A percentile compares a stretch with the other conserved stretches of the same genome.
Conservation (phyloP, 108 stramenopile genomes). For the Conticribra weissflogii region DNA sequence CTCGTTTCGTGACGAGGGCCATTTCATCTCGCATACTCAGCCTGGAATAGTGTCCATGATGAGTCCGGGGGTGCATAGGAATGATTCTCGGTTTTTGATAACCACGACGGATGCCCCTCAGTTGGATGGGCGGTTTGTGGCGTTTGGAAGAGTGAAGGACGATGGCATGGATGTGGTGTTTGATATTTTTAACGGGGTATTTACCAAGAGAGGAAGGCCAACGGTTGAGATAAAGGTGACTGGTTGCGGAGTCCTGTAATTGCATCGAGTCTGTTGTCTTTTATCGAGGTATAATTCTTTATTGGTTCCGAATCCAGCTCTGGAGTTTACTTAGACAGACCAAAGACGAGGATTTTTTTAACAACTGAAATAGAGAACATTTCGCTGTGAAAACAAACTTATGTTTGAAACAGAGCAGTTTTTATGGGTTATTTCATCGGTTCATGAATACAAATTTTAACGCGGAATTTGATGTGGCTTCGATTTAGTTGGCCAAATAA, state of each 20-base stretch:
- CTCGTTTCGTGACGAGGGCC: slow-evolving; percentile 42
- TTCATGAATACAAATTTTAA: too few relatives aligned
- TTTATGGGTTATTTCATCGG: too few relatives aligned
- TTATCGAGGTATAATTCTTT: too few relatives aligned
- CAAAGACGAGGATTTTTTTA: too few relatives aligned
- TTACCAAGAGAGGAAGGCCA: slow-evolving; percentile 76
- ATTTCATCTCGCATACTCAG: slow-evolving; percentile 35
- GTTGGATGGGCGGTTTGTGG: slow-evolving; percentile 84
- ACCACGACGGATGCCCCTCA: slow-evolving; percentile 66
- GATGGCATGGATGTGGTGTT: slow-evolving; percentile 65
- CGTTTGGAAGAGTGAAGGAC: slow-evolving; percentile 79
- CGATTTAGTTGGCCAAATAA: too few relatives aligned
- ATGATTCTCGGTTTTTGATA: slow-evolving; percentile 82
- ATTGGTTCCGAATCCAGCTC: too few relatives aligned
- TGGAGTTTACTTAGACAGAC: too few relatives aligned
- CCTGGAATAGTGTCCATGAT: slow-evolving; percentile 79
- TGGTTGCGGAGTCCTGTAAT: slow-evolving; percentile 58
- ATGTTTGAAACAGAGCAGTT: too few relatives aligned
- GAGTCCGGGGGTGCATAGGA: slow-evolving; percentile 69
- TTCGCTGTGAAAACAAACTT: too few relatives aligned
- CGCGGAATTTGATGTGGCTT: too few relatives aligned
- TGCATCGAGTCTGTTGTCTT: too few relatives aligned
- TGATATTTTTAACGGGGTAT: slow-evolving; percentile 60
- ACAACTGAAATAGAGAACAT: too few relatives aligned
- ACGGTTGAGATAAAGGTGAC: slow-evolving; percentile 59